These are phyloP conservation scores for Saccharomycopsis microspora DNA, from an alignment of 805 yeast genomes.

Conservation along the genomic window DNA sequence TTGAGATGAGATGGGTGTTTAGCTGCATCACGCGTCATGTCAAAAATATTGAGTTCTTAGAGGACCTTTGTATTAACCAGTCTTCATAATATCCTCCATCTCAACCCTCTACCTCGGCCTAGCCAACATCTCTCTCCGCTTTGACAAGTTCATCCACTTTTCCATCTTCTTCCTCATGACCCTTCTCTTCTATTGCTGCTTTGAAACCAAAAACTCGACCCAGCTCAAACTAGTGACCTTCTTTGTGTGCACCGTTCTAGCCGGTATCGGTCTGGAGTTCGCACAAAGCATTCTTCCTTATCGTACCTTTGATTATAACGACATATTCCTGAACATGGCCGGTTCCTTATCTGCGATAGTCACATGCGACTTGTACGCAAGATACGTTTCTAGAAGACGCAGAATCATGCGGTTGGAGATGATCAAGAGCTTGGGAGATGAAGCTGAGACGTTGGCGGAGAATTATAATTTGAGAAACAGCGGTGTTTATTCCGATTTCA, in stretches of 20 bases:
- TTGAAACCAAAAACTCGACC: slow-evolving; percentile 9
- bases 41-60: no score
- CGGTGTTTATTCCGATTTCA: background rate
- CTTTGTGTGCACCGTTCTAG: slow-evolving; percentile 6
- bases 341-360: slow-evolving; percentile 12
- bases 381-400: slow-evolving; percentile 8
- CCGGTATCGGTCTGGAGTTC: slow-evolving; percentile 16
- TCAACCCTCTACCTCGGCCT: slow-evolving; percentile 13
- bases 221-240: slow-evolving; percentile 12
- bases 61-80: background rate
- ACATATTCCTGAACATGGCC: slow-evolving; percentile 12
- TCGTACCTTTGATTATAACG: slow-evolving; percentile 14
- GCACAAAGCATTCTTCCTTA: slow-evolving; percentile 14
- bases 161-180: slow-evolving; percentile 13
- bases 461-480: slow-evolving; percentile 5
- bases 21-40: no score
- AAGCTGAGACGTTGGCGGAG: slow-evolving; percentile 14
- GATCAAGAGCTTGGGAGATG: slow-evolving; percentile 15
- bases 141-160: slow-evolving; percentile 16
- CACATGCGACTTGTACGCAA: slow-evolving; percentile 6
- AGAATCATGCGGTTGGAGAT: slow-evolving; percentile 9
- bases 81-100: slow-evolving; percentile 3
- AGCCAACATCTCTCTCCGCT: slow-evolving; percentile 10
- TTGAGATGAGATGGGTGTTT: no score
- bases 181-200: slow-evolving; percentile 11